These are phyloP conservation scores for Moricandia moricandioides DNA, from an alignment of 345 rosid species.

Conservation along the genomic window DNA sequence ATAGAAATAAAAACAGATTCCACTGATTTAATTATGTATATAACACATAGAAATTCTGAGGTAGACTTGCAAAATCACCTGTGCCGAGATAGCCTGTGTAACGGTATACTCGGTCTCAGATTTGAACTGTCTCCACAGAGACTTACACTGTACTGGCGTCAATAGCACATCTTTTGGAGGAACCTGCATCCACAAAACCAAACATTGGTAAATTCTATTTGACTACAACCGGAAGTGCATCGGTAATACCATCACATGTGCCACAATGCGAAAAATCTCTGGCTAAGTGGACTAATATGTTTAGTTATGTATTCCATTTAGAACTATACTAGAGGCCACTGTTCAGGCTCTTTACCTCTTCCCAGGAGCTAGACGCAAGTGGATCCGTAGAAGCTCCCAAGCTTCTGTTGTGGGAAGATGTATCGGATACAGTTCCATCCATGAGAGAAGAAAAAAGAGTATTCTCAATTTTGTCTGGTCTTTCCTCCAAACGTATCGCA, in stretches of 20 bases:
- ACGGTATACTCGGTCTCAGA: slow-evolving; percentile 67
- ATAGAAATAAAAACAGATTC: slow-evolving; percentile 16
- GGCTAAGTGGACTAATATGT: neutral
- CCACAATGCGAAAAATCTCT: neutral
- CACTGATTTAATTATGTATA: neutral
- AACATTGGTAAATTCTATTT: neutral
- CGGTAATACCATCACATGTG: neutral
- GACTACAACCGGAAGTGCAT: neutral
- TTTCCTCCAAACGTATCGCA: slow-evolving; percentile 69
- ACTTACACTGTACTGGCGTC: slow-evolving; percentile 74
- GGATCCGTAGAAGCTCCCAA: slow-evolving; percentile 47
- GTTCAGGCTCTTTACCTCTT: slow-evolving; percentile 49
- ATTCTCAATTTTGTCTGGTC: slow-evolving; percentile 55
- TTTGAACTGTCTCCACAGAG: slow-evolving; percentile 82
- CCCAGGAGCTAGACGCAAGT: slow-evolving; percentile 71
- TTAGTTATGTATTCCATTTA: neutral
- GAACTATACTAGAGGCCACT: neutral
- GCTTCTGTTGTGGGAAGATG: slow-evolving; percentile 49
- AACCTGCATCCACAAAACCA: slow-evolving; percentile 40
- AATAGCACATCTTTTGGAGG: slow-evolving; percentile 53
- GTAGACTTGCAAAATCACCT: slow-evolving; percentile 43
- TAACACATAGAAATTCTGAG: neutral
- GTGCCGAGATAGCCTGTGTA: slow-evolving; percentile 73
- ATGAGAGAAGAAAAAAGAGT: slow-evolving; percentile 55
- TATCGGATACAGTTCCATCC: slow-evolving; percentile 44